phyloP scores from a whole-genome alignment of 257 asterid genomes.

The Solanum corneliomulleri region DNA sequence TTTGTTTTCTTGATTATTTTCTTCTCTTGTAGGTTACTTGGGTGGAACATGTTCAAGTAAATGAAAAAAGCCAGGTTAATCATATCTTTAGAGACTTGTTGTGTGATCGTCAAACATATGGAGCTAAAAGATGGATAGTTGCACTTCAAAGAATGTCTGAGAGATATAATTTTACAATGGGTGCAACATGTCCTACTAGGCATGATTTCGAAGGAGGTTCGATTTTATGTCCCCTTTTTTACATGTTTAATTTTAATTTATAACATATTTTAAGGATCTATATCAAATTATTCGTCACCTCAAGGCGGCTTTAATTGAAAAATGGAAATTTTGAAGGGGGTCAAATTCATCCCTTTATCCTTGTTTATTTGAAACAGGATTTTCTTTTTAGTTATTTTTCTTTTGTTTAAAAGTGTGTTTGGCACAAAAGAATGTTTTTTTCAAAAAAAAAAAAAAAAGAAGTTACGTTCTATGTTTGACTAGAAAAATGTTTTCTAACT shows the following conservation, averaged over 20 bases:
- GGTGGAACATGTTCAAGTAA: constrained; percentile 79
- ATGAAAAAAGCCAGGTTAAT: constrained; percentile 40
- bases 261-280: not conserved
- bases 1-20: not conserved
- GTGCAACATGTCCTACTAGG: constrained; percentile 7
- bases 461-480: not conserved
- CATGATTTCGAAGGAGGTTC: constrained; percentile 48
- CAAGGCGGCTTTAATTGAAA: not conserved
- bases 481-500: not conserved
- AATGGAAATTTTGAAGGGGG: constrained; percentile 39
- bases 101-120: constrained; percentile 40
- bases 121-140: constrained; percentile 62
- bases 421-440: not conserved
- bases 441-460: not conserved
- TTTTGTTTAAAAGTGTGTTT: not conserved
- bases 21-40: constrained; percentile 45
- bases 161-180: constrained; percentile 36
- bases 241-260: not conserved
- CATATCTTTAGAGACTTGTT: constrained; percentile 49
- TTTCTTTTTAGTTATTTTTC: not conserved
- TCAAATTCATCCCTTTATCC: not conserved
- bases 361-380: not conserved
- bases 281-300: not conserved
- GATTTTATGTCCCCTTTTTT: not conserved
- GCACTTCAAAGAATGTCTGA: constrained; percentile 56